These are phyloP conservation scores for Monosporascus sp. DNA, from an alignment of 2,329 filamentous ascomycete genomes.

Conservation along the genomic window DNA sequence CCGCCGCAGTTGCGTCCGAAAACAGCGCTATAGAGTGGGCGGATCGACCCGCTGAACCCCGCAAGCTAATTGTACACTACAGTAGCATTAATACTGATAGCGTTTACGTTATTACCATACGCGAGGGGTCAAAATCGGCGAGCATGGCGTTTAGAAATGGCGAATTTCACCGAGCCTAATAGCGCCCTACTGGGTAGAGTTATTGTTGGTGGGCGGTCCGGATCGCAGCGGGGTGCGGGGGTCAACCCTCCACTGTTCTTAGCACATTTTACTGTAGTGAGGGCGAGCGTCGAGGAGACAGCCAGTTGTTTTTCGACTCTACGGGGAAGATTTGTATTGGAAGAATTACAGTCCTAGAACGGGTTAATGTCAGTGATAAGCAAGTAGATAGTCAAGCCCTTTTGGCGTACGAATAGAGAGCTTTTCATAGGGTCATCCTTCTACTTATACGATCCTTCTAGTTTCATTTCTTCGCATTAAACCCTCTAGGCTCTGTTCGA, in stretches of 20 bases:
- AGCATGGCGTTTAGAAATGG: conserved; percentile 9
- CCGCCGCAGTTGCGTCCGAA: not conserved
- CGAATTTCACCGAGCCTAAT: conserved; percentile 17
- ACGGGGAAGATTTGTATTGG: too few relatives aligned
- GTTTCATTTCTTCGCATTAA: not conserved
- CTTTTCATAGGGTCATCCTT: too few relatives aligned
- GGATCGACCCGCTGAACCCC: not conserved
- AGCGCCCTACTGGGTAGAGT: not conserved
- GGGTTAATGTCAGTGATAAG: too few relatives aligned
- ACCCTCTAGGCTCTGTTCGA: not conserved
- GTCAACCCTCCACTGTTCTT: not conserved
- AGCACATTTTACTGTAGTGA: not conserved
- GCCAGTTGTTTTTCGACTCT: too few relatives aligned
- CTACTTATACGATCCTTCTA: too few relatives aligned
- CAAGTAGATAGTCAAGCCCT: too few relatives aligned
- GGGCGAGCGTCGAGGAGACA: too few relatives aligned
- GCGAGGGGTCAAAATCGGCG: not conserved
- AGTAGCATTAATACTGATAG: too few relatives aligned
- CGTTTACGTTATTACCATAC: too few relatives aligned
- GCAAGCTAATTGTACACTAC: not conserved
- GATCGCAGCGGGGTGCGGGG: not conserved
- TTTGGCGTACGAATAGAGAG: too few relatives aligned
- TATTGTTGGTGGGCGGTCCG: not conserved
- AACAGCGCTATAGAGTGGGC: not conserved
- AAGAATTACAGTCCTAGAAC: too few relatives aligned